These are phyloP conservation scores for Lactuca sativa DNA, from an alignment of 129 eudicot genomes.

Conservation along the genomic window DNA sequence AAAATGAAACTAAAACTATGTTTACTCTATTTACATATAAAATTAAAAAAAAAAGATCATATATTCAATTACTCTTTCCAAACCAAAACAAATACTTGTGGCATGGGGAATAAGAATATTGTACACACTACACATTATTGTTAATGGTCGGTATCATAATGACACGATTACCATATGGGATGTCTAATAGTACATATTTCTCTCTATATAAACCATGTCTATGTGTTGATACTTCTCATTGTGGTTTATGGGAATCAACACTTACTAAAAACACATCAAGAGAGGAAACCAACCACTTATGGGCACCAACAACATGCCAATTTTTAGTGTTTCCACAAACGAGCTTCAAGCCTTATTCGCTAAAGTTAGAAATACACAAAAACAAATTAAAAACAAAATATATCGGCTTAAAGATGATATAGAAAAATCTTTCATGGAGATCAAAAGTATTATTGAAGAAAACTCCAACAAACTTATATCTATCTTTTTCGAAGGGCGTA, in stretches of 20 bases:
- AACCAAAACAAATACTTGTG: neutral
- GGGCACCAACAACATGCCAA: neutral
- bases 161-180: neutral
- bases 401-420: constrained; percentile 1
- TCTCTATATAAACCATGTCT: neutral
- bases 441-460: neutral
- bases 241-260: constrained; percentile 12
- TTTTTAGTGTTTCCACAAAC: neutral
- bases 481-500: neutral
- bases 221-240: neutral
- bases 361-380: neutral
- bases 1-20: too few relatives aligned
- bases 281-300: constrained; percentile 10
- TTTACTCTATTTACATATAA: too few relatives aligned
- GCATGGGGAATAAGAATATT: constrained; percentile 23
- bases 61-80: too few relatives aligned
- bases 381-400: constrained; percentile 9
- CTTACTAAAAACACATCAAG: neutral
- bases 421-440: neutral
- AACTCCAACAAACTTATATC: constrained; percentile 3
- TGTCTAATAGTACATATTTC: neutral
- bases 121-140: constrained; percentile 1
- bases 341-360: constrained; percentile 1
- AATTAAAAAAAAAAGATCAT: too few relatives aligned
- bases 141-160: neutral